A percentile compares a stretch with the other conserved stretches of the same genome.
Conservation (phyloP, 495 filamentous ascomycete genomes). For the Neurospora sp. region DNA sequence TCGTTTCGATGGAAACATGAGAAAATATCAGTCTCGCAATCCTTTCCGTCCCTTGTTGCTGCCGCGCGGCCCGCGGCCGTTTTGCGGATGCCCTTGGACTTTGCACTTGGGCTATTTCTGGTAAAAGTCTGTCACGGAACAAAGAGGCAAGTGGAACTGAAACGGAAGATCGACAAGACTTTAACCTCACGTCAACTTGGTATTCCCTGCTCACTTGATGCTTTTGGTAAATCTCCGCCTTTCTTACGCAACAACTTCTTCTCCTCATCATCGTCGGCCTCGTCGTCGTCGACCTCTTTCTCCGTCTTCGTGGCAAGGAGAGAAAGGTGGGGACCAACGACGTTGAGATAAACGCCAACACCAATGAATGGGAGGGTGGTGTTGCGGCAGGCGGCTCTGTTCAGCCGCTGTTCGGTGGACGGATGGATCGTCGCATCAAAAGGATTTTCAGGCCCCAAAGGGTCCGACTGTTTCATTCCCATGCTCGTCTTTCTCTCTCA, state of each 20-base stretch:
- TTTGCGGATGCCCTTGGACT: not conserved
- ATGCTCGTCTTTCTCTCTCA: not conserved
- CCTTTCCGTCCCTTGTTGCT: not conserved
- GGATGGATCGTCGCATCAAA: not conserved
- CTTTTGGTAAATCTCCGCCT: not conserved
- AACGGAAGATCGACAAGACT: not conserved
- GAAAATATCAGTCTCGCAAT: not conserved
- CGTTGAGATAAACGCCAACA: not conserved
- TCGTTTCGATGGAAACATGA: not conserved
- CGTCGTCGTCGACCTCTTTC: not conserved
- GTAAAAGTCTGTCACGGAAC: not conserved
- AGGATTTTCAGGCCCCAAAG: not conserved
- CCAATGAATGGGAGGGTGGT: not conserved
- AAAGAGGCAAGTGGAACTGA: not conserved
- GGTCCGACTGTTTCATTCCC: not conserved
- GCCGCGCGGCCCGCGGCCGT: not conserved
- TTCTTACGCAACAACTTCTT: not conserved
- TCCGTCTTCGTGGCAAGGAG: not conserved
- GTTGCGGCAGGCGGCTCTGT: not conserved
- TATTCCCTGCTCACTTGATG: not conserved
- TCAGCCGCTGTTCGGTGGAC: not conserved
- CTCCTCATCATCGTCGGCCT: not conserved
- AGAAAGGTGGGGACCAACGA: not conserved
- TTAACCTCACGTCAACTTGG: not conserved
- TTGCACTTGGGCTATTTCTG: not conserved